Percentiles rank a stretch among this genome's conserved stretches.
Conservation (phyloP, 805 yeast genomes). For the Starmerella vitae region DNA sequence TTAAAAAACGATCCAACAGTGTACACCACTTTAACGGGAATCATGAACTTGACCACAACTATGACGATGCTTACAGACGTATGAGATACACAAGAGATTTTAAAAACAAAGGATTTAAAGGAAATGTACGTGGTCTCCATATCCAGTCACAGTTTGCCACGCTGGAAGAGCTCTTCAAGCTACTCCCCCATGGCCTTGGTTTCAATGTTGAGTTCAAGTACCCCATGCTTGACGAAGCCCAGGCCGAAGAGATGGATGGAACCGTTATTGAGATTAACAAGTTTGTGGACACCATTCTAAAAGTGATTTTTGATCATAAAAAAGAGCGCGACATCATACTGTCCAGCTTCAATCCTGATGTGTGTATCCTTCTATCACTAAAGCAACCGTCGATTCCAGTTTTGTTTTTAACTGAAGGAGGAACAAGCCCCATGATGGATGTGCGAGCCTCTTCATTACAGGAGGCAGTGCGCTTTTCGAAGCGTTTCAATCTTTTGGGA, state of each 20-base stretch:
- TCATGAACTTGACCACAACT: conserved; percentile 23
- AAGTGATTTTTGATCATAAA: conserved; percentile 63
- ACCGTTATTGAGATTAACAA: conserved; percentile 68
- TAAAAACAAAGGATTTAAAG: conserved; percentile 76
- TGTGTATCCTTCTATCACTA: conserved; percentile 68
- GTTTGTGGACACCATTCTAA: conserved; percentile 78
- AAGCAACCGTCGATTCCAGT: conserved; percentile 92
- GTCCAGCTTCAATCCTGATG: conserved; percentile 90
- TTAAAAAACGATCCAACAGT: conserved; percentile 28
- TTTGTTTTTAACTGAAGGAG: conserved; percentile 77
- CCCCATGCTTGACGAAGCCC: conserved; percentile 90
- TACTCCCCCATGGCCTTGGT: conserved; percentile 72
- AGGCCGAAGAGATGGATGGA: conserved; percentile 76
- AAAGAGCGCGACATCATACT: conserved; percentile 75
- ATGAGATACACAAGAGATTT: conserved; percentile 82
- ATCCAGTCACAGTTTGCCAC: conserved; percentile 90
- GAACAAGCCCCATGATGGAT: conserved; percentile 78
- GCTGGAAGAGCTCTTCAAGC: conserved; percentile 65
- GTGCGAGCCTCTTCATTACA: conserved; percentile 76
- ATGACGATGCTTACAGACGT: conserved; percentile 36
- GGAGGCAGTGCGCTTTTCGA: conserved; percentile 80
- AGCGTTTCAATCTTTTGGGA: conserved; percentile 81
- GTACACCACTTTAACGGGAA: conserved; percentile 27
- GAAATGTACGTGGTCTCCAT: conserved; percentile 78
- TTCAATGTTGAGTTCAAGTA: conserved; percentile 90